Conservation (phyloP, 306 rosid species). For the Luffa acutangula region DNA sequence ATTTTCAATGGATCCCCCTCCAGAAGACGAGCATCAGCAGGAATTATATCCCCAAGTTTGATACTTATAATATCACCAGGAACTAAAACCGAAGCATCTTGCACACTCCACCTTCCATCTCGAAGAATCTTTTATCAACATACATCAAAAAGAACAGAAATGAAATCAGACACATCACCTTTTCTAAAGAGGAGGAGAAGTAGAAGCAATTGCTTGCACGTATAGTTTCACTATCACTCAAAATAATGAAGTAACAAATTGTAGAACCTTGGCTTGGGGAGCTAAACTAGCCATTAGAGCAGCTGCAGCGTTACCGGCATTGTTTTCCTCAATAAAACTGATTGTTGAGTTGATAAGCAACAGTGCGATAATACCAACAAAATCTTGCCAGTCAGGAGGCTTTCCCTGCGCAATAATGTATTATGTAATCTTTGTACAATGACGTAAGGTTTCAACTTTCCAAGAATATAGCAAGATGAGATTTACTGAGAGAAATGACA, state of each 20-base stretch:
- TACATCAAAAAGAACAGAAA: neutral
- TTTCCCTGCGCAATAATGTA: slow-evolving; percentile 7
- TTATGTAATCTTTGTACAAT: neutral
- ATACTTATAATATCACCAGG: slow-evolving; percentile 88
- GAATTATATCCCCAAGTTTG: slow-evolving; percentile 85
- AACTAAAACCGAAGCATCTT: slow-evolving; percentile 72
- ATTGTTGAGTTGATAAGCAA: slow-evolving; percentile 13
- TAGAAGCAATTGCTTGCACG: neutral
- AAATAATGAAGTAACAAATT: neutral
- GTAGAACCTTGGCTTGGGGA: slow-evolving; percentile 14
- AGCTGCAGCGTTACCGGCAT: slow-evolving; percentile 17
- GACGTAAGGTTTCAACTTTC: neutral
- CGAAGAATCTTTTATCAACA: slow-evolving; percentile 63
- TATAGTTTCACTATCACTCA: neutral
- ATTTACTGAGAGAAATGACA: neutral
- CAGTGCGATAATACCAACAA: slow-evolving; percentile 14
- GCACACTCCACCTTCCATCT: slow-evolving; percentile 94
- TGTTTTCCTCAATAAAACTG: slow-evolving; percentile 15
- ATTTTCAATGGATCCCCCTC: slow-evolving; percentile 97
- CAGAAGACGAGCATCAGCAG: slow-evolving; percentile 95
- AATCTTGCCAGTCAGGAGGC: slow-evolving; percentile 17
- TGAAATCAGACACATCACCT: neutral
- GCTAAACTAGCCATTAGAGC: slow-evolving; percentile 16
- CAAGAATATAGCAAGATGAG: neutral
- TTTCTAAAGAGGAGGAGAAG: neutral